Conservation (phyloP, 805 yeast genomes). For the Nakazawaea molendinolei region DNA sequence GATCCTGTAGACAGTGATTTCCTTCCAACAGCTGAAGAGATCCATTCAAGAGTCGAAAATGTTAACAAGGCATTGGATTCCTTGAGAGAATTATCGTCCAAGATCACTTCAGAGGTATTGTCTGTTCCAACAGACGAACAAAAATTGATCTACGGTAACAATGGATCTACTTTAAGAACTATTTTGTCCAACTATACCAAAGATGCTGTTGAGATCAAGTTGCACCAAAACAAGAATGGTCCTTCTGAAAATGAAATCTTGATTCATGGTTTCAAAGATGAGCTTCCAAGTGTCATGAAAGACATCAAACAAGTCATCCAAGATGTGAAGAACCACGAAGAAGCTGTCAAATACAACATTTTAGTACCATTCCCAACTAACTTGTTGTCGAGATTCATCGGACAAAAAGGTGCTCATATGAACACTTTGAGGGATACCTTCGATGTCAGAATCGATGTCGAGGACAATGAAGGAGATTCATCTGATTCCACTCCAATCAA, state of each 20-base stretch:
- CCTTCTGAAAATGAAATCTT: slow-evolving; percentile 44
- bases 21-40: slow-evolving; percentile 60
- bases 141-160: slow-evolving; percentile 53
- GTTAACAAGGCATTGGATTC: slow-evolving; percentile 50
- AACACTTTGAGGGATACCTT: slow-evolving; percentile 63
- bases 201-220: slow-evolving; percentile 34
- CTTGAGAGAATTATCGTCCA: slow-evolving; percentile 51
- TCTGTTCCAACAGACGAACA: slow-evolving; percentile 51
- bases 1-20: slow-evolving; percentile 57
- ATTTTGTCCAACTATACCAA: slow-evolving; percentile 25
- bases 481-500: slow-evolving; percentile 42
- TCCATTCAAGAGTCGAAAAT: slow-evolving; percentile 42
- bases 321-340: slow-evolving; percentile 33
- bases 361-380: slow-evolving; percentile 46
- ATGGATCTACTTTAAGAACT: slow-evolving; percentile 44
- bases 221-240: slow-evolving; percentile 37
- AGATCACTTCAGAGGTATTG: slow-evolving; percentile 45
- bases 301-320: slow-evolving; percentile 49
- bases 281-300: slow-evolving; percentile 46
- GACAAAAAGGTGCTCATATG: slow-evolving; percentile 78
- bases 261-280: slow-evolving; percentile 63
- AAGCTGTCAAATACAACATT: slow-evolving; percentile 30
- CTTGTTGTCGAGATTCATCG: slow-evolving; percentile 76
- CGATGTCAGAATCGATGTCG: slow-evolving; percentile 72
- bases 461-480: slow-evolving; percentile 38